These are phyloP conservation scores for Pythium guiyangense DNA, from an alignment of 352 stramenopile species.

Conservation along the genomic window DNA sequence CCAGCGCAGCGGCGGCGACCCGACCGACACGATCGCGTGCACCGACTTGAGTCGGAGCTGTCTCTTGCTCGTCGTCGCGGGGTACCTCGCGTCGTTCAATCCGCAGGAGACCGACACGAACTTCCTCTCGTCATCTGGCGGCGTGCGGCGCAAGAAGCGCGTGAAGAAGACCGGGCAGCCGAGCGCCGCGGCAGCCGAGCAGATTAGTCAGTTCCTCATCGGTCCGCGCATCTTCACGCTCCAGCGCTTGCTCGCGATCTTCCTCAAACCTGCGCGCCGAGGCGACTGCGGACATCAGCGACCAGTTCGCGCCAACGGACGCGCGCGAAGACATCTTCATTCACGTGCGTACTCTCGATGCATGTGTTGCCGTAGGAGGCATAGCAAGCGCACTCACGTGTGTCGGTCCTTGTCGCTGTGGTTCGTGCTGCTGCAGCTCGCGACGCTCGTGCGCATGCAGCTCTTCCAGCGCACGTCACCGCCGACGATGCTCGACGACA, in stretches of 20 bases:
- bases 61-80: constrained; percentile 65
- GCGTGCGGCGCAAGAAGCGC: constrained; percentile 46
- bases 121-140: constrained; percentile 64
- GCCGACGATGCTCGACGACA: constrained; percentile 64
- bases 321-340: constrained; percentile 74
- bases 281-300: constrained; percentile 24
- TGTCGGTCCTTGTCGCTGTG: not conserved
- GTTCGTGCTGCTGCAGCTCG: constrained; percentile 36
- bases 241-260: constrained; percentile 72
- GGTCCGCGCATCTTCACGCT: constrained; percentile 72
- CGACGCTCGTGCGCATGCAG: constrained; percentile 71
- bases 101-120: constrained; percentile 66
- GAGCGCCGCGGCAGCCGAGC: constrained; percentile 24
- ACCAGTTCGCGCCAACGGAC: constrained; percentile 17
- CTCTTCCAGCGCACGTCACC: constrained; percentile 72
- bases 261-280: constrained; percentile 63
- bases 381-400: not conserved
- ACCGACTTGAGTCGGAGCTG: constrained; percentile 61
- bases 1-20: constrained; percentile 16
- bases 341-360: constrained; percentile 35
- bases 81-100: constrained; percentile 78
- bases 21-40: constrained; percentile 45
- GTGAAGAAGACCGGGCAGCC: constrained; percentile 31
- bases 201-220: constrained; percentile 59
- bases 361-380: too few relatives aligned